These are phyloP conservation scores for Phalaenopsis hybrid DNA, from an alignment of 116 monocot genomes.

Conservation along the genomic window DNA sequence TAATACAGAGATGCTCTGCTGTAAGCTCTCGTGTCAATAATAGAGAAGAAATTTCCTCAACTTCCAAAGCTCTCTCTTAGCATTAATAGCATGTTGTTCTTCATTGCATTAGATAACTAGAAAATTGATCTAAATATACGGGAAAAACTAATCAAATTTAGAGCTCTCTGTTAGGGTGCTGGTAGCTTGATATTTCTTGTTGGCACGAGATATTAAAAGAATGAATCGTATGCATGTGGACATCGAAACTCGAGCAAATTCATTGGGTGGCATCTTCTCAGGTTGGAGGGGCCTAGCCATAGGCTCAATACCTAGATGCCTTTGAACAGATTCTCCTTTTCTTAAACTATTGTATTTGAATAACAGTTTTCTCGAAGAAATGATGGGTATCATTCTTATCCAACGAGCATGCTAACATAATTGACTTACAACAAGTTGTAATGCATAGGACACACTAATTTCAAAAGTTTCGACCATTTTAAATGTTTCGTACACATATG, in stretches of 20 bases:
- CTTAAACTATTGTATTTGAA: neutral
- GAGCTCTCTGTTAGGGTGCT: neutral
- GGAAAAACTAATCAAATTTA: neutral
- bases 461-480: too few species aligned
- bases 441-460: too few species aligned
- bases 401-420: neutral
- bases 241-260: neutral
- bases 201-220: neutral
- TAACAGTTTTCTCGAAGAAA: neutral
- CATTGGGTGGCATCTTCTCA: neutral
- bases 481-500: too few species aligned
- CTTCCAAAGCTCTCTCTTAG: neutral
- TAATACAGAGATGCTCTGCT: too few species aligned
- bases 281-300: too few species aligned
- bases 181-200: neutral
- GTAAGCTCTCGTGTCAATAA: neutral
- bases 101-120: neutral
- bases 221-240: neutral
- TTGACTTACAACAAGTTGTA: too few species aligned
- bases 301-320: too few species aligned
- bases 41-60: neutral
- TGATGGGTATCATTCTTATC: neutral
- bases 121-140: neutral
- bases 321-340: neutral
- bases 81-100: neutral